Base-by-base conservation (phyloP, 2,329 filamentous ascomycete genomes). In the Sphaerostilbella broomeana region DNA sequence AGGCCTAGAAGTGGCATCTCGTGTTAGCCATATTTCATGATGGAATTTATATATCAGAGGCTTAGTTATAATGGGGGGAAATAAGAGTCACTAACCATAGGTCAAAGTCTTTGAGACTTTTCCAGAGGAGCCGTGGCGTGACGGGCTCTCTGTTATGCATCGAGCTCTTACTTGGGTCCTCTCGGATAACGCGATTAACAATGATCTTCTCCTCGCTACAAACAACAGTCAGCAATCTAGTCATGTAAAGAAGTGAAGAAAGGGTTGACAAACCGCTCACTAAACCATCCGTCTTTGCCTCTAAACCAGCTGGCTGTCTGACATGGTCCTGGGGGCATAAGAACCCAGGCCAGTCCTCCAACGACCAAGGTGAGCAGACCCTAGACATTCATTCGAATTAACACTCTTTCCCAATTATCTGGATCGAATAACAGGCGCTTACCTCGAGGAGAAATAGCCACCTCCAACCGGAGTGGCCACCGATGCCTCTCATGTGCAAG, bases 151-250 rank as follows among this genome's bases (percentile, higher is more conserved):
- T 66, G 47, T 78, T 78, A 52, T 77, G 70, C 71, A 80, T 77
- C 45, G 73, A 70, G 22, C 71, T 72, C 50, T 77, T 77, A 36
- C 63, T 64, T 1, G 74, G 75, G 39, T 78, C 76, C 35, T 81
- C 76, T 2, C 75, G 67, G 20, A 65, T 53, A 10, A 65, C 54
- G 3, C 77, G 64, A 46, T 78, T 79, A 17, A 77, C 73, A 3
- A 79, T 64, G 39, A 79, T 79, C 18, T 60, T 58, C 43, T 75
- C 68, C 48, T 78, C 73, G 4, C 44, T 48, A 12, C 12, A 12
- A 9, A 9, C 8, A 10, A 25, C 9, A 35, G 33, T 35, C 19
- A 35, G 33, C 5, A 18, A 3, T 18, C 5, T 7, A 10, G 3
- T 18, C 20, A 11, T 2, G 16, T n/a, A n/a, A 19, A 20, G 7